A percentile compares a stretch with the other conserved stretches of the same genome.
These are phyloP conservation scores for Hyphopichia pseudoburtonii DNA, from an alignment of 1,139 yeast genomes.

Conservation along the genomic window DNA sequence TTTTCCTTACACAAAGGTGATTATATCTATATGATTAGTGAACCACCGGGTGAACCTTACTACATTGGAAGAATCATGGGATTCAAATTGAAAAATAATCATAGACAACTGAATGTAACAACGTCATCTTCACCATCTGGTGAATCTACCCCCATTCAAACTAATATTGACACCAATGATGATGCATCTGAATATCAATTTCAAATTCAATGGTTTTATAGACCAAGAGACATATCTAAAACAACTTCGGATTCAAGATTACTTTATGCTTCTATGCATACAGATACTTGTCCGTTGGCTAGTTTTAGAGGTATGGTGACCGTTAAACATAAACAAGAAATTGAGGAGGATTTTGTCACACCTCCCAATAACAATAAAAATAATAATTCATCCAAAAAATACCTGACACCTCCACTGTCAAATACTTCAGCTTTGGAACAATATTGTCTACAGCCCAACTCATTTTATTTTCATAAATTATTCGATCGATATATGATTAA, in stretches of 20 bases:
- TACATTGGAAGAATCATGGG: conserved; percentile 86
- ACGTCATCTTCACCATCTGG: not conserved
- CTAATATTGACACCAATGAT: conserved; percentile 15
- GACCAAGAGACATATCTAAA: conserved; percentile 82
- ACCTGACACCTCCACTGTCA: conserved; percentile 17
- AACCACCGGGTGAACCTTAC: conserved; percentile 95
- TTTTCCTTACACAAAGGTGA: conserved; percentile 53
- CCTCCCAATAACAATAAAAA: conserved; percentile 9
- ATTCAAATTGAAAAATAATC: conserved; percentile 46
- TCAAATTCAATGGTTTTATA: conserved; percentile 87
- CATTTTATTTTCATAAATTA: conserved; percentile 81
- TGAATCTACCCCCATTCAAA: not conserved
- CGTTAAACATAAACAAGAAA: conserved; percentile 67
- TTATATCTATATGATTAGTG: conserved; percentile 80
- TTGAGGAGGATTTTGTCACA: conserved; percentile 39
- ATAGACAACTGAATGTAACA: not conserved
- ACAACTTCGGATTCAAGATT: conserved; percentile 70
- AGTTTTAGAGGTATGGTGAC: conserved; percentile 76
- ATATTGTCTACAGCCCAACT: conserved; percentile 59
- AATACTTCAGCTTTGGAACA: conserved; percentile 35
- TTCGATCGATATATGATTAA: conserved; percentile 86
- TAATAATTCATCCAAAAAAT: conserved; percentile 10
- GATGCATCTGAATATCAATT: conserved; percentile 54
- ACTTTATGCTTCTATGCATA: conserved; percentile 82
- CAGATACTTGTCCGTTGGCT: conserved; percentile 76